Conservation (phyloP, 2,329 filamentous ascomycete genomes). For the Aspergillus hortae region DNA sequence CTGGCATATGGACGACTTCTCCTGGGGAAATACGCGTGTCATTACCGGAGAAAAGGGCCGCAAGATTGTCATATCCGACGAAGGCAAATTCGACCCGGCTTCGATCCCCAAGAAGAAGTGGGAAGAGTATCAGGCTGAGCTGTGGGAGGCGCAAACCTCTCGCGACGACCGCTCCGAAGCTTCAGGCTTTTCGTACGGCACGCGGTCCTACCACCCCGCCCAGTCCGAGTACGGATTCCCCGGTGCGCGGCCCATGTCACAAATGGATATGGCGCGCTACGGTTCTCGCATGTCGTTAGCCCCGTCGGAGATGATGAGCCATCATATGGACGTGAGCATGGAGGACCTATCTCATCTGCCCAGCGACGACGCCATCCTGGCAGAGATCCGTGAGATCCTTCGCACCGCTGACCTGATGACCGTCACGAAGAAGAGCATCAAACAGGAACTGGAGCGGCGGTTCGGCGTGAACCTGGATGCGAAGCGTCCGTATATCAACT, state of each 20-base stretch:
- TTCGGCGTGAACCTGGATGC: conserved; percentile 84
- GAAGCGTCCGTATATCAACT: conserved; percentile 91
- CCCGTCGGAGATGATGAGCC: conserved; percentile 66
- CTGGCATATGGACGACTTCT: conserved; percentile 99
- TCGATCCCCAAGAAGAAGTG: conserved; percentile 97
- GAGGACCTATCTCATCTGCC: conserved; percentile 71
- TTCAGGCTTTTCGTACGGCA: conserved; percentile 92
- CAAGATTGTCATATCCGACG: conserved; percentile 89
- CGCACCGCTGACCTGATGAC: conserved; percentile 92
- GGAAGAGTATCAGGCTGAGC: conserved; percentile 97
- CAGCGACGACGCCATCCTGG: conserved; percentile 81
- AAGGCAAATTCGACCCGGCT: conserved; percentile 93
- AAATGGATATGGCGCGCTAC: conserved; percentile 56
- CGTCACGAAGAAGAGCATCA: conserved; percentile 98
- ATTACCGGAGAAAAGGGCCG: conserved; percentile 91
- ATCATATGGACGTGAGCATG: conserved; percentile 68
- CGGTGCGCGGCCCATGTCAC: conserved; percentile 58
- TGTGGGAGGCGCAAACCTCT: conserved; percentile 94
- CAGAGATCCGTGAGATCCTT: conserved; percentile 92
- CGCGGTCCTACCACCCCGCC: conserved; percentile 66
- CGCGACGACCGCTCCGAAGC: conserved; percentile 79
- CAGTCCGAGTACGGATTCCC: conserved; percentile 70
- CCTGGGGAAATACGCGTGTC: conserved; percentile 97
- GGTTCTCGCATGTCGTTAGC: conserved; percentile 75
- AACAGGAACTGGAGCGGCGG: conserved; percentile 83